Base-by-base conservation (phyloP, 2,329 filamentous ascomycete genomes). In the Fusarium penzigii region DNA sequence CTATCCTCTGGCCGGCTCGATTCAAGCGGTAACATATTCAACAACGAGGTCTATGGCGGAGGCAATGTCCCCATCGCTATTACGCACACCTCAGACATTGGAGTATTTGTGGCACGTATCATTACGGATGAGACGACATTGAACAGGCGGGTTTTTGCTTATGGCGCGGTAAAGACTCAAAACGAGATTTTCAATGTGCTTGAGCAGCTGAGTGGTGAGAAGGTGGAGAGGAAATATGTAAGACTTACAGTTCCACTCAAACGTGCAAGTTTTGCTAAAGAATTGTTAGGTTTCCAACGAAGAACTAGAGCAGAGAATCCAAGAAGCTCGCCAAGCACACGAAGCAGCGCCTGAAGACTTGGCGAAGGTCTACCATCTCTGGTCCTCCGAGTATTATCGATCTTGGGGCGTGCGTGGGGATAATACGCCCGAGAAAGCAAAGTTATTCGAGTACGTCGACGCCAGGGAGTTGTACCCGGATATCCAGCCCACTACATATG, bases 61-160 rank as follows among this genome's bases (percentile, higher is more conserved):
- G 81, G 81, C 1, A 72, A 76, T 14, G 65, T 65, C 1, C 70
- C 68, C 4, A 74, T 66, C 12, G 71, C 74, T 2, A 48, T 82
- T 17, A 81, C 75, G 0, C 77, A 83, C 58, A 52, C 77, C 42
- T 64, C 74, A n/a, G 82, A 85, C 56, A 73, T 84, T 48, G 82
- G 82, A 5, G 67, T 64, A 42, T 83, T 76, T 52, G 73, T 80
- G 10, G 80, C 78, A 1, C 64, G 67, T 16, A 79, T 85, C 56
- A 75, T 84, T 34, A 59, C 64, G 2, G 82, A 84, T 52, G 68
- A 73, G 5, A 66, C 79, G 12, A 84, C 82, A 4, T 49, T 84
- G 43, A 84, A 84, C 67, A 74, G 74, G 57, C 72, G 67, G 48
- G 76, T 84, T 3, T 73, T 81, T 46, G 72, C 72, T 5, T 81